Evolutionary conservation across 2,329 filamentous ascomycete genomes (phyloP).

Genomic region (Blumeria graminis): DNA sequence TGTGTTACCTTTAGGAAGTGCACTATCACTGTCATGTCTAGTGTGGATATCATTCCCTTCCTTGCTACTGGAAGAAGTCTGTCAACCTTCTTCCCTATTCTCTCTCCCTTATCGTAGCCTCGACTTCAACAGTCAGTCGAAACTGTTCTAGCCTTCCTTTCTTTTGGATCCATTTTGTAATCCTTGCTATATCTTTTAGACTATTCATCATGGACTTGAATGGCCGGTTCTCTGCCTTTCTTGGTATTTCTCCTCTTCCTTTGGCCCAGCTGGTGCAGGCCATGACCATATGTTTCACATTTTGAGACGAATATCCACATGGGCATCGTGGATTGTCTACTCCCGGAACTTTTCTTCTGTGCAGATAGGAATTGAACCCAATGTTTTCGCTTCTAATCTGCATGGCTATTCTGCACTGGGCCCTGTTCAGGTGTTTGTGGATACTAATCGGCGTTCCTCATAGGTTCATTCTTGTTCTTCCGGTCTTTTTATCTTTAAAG

Average conservation of each 20-base stretch:
- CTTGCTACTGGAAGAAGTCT: background rate
- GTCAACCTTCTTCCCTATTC: background rate
- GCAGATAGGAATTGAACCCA: background rate
- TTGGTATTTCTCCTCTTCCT: background rate
- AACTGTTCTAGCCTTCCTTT: background rate
- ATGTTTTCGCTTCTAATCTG: background rate
- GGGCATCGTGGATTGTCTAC: background rate
- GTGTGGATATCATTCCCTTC: background rate
- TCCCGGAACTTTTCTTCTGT: background rate
- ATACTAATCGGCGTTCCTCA: background rate
- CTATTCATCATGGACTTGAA: background rate
- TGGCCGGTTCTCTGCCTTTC: background rate
- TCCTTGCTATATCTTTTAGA: background rate
- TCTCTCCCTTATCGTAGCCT: background rate
- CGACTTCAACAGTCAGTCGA: background rate
- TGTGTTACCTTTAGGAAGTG: background rate
- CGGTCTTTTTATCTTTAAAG: background rate
- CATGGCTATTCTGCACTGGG: background rate
- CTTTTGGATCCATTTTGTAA: background rate
- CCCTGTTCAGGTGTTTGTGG: background rate
- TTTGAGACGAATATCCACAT: background rate
- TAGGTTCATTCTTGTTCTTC: background rate
- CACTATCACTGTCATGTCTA: background rate
- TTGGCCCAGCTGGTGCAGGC: background rate
- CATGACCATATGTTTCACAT: background rate